Base-by-base conservation (phyloP, 768 basidiomycete species). In the Punctularia strigosozonata region DNA sequence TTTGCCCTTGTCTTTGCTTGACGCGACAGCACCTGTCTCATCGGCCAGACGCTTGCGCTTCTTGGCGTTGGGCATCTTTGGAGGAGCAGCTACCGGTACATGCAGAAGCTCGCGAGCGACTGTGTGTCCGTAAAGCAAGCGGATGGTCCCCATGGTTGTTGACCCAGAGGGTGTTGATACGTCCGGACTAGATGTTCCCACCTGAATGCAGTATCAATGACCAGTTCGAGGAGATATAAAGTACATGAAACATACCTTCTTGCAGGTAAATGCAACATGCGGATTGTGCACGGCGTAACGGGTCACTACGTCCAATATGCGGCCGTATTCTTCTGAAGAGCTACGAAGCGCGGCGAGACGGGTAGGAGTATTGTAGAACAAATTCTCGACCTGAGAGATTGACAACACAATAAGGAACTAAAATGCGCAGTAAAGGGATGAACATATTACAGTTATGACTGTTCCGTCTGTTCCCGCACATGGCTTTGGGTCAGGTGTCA, bases 391-490 rank as follows among this genome's bases (percentile, higher is more conserved):
- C 92, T 97, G n/a, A 46, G 2, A 26, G 4, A 37, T 6, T 17
- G n/a, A 18, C 26, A 15, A 41, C 25, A 6, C 13, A 33, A 38
- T 4, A 22, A 21, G 20, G 31, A 38, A 14, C 30, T 36, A 15
- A 21, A 25, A 41, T 8, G 17, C 18, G 6, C 18, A 10, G 33
- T 8, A 8, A 10, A 14, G 6, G 8, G 18, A 2, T 26, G 6
- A 12, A 15, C 13, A 23, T 58, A 73, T 37, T 50, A 89, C 92
- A 2, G 71, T 80, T 32, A 98, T 80, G 2, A 76, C 80, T 0
- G 95, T 98, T 3, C 95, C 95, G 40, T 95, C 86, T 50, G 92
- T 95, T 4, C 91, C 91, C 14, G 95, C 94, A 45, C 80, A 83
- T 12, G 94, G 82, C 49, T 85, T 87, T 0, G 92, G 88, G 33